A percentile compares a stretch with the other conserved stretches of the same genome.
Evolutionary conservation across 768 basidiomycete genomes (phyloP).

Genomic region (Hydnum rufescens): DNA sequence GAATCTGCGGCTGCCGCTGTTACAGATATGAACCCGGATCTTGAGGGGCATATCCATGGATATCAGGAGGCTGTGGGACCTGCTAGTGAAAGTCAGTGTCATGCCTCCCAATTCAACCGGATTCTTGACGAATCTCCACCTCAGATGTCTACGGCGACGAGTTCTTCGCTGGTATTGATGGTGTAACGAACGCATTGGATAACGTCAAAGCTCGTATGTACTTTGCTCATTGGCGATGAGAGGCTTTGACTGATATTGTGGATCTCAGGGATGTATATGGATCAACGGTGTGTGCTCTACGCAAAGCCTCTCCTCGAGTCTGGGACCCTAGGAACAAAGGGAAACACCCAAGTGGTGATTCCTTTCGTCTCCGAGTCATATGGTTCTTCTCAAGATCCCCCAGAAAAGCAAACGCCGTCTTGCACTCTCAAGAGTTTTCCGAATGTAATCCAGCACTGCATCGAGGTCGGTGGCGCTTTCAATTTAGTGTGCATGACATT

Average conservation of each 20-base stretch:
- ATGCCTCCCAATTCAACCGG: neutral
- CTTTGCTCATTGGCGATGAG: neutral
- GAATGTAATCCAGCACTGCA: slow-evolving; percentile 92
- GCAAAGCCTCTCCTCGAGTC: slow-evolving; percentile 91
- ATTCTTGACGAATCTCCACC: slow-evolving; percentile 8
- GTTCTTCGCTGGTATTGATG: slow-evolving; percentile 77
- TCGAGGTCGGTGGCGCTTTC: slow-evolving; percentile 42
- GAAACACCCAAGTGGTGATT: slow-evolving; percentile 87
- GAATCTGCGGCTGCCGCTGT: slow-evolving; percentile 86
- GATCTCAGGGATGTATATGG: slow-evolving; percentile 78
- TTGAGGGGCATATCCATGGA: slow-evolving; percentile 66
- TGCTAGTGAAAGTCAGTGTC: slow-evolving; percentile 67
- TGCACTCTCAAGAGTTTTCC: slow-evolving; percentile 99
- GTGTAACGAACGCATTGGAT: slow-evolving; percentile 94
- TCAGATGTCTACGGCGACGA: slow-evolving; percentile 70
- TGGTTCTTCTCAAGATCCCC: slow-evolving; percentile 93
- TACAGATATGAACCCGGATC: slow-evolving; percentile 85
- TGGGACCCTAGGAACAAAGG: slow-evolving; percentile 95
- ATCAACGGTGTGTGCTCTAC: slow-evolving; percentile 92
- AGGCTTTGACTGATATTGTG: neutral
- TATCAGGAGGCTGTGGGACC: slow-evolving; percentile 89
- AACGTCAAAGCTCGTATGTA: slow-evolving; percentile 84
- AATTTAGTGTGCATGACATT: neutral
- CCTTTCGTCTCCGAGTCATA: slow-evolving; percentile 94
- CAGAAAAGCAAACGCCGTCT: slow-evolving; percentile 89